Evolutionary conservation across 441 rosid genomes (phyloP).

Genomic region (Pelargonium cotyledonis): DNA sequence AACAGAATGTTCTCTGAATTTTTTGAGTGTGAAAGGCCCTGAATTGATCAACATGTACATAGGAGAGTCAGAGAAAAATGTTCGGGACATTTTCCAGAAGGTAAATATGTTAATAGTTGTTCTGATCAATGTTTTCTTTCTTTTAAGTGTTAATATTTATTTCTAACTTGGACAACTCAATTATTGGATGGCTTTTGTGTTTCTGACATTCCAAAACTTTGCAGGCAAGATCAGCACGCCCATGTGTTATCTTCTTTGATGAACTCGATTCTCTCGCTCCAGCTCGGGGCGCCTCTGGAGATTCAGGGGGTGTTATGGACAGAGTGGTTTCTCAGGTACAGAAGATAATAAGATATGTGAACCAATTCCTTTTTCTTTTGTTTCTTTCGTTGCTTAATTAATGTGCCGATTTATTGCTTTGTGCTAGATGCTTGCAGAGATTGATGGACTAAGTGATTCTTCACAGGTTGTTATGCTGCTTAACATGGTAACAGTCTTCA

Average conservation of each 20-base stretch:
- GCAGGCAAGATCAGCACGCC: conserved; percentile 95
- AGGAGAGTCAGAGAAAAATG: conserved; percentile 96
- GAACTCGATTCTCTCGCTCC: conserved; percentile 99
- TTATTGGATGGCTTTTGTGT: conserved; percentile 8
- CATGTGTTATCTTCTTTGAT: conserved; percentile 96
- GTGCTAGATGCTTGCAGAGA: conserved; percentile 90
- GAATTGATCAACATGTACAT: conserved; percentile 98
- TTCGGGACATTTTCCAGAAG: conserved; percentile 90
- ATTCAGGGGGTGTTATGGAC: conserved; percentile 98
- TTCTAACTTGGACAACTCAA: conserved; percentile 4
- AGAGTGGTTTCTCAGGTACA: conserved; percentile 89
- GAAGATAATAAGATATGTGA: conserved; percentile 22
- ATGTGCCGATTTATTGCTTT: conserved; percentile 9
- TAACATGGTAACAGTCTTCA: background rate
- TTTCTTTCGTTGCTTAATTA: conserved; percentile 13
- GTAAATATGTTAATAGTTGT: conserved; percentile 25
- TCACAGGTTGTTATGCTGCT: conserved; percentile 41
- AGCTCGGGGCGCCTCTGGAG: conserved; percentile 96
- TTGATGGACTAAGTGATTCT: conserved; percentile 85
- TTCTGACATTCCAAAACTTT: conserved; percentile 16
- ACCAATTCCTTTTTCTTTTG: conserved; percentile 5
- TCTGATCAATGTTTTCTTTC: conserved; percentile 5
- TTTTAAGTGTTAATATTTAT: conserved; percentile 3
- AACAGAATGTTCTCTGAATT: conserved; percentile 91
- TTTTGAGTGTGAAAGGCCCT: conserved; percentile 95